Conservation (phyloP, 192 early-diverging fungal genomes). For the Chytriomyces hyalinus region DNA sequence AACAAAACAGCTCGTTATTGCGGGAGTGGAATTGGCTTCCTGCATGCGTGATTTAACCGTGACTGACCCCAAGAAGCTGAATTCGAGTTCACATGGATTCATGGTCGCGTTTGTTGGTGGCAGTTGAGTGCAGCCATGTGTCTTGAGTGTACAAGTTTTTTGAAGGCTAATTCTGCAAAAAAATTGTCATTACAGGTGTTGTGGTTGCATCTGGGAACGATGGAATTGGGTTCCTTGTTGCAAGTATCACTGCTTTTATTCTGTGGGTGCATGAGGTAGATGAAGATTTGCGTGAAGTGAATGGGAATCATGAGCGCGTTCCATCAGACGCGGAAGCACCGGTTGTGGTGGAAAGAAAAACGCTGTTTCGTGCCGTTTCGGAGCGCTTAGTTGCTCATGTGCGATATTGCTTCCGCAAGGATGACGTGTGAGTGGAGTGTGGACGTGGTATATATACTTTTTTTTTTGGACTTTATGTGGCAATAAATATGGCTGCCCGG, state of each 20-base stretch:
- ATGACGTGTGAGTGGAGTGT: no score
- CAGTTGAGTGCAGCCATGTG: neutral
- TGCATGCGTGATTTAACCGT: conserved; percentile 57
- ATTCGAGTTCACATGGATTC: conserved; percentile 3
- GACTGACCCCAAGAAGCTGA: conserved; percentile 42
- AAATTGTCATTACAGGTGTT: conserved; percentile 11
- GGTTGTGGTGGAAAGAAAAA: neutral
- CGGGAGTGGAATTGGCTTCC: conserved; percentile 75
- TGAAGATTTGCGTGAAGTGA: conserved; percentile 11
- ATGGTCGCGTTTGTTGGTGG: conserved; percentile 21
- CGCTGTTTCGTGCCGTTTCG: neutral
- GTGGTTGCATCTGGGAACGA: conserved; percentile 27
- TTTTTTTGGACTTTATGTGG: no score
- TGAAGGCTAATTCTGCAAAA: neutral
- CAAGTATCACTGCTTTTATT: conserved; percentile 24
- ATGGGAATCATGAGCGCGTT: neutral
- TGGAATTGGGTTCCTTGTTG: conserved; percentile 33
- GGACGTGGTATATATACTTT: no score
- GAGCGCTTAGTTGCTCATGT: neutral
- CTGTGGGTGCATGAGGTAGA: conserved; percentile 29
- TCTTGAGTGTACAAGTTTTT: neutral
- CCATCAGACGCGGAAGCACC: neutral
- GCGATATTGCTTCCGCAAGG: neutral
- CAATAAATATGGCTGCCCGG: no score
- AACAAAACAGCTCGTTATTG: conserved; percentile 64